Evolutionary conservation across 2,329 filamentous ascomycete species (phyloP), one percentile per base, ranked within the genome.

Genomic region (Sordariomycetes sp.): DNA sequence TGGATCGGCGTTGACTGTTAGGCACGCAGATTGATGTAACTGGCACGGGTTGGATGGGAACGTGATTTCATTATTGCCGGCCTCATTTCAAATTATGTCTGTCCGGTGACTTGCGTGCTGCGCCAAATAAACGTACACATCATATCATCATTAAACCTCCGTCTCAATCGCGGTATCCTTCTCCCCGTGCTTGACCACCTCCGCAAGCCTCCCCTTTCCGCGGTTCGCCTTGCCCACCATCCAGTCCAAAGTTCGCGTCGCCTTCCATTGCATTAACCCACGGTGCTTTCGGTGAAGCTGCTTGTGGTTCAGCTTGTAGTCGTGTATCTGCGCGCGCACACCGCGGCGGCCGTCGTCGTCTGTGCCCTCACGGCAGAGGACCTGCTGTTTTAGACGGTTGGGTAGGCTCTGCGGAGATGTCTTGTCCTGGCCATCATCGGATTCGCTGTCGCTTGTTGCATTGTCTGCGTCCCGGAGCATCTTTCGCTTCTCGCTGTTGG

Each of bases 191-290:
- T 51, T 42, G 24, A 56, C 45, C 17, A 20, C 25, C 42, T 56
- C 48, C 17, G 10, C 55, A 13, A 53, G 17, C 32, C 53, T 53
- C 3, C 55, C 34, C 55, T 53, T 53, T 2, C 51, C 51, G 1
- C n/a, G 25, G 15, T 50, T 52, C 28, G 25, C 55, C 50, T 57
- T 57, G 1, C 51, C 55, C 32, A 34, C 48, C 51, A 57, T 53
- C 53, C 57, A 97, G 62, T 85, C 83, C 24, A 83, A 76, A 67
- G 96, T 96, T 48, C 92, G 79, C 67, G 91, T 87, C 0, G 92
- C 91, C 65, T 85, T 88, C 90, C 91, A 97, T 69, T 97, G 92
- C 89, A 96, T 95, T 66, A 96, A 65, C 0, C 92, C 92, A 12
- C 91, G 79, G 63, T 96, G 90, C 72, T 91, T 90, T 0, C 91